phyloP scores from a whole-genome alignment of 2,329 filamentous ascomycete species.

The Fonsecaea pedrosoi region DNA sequence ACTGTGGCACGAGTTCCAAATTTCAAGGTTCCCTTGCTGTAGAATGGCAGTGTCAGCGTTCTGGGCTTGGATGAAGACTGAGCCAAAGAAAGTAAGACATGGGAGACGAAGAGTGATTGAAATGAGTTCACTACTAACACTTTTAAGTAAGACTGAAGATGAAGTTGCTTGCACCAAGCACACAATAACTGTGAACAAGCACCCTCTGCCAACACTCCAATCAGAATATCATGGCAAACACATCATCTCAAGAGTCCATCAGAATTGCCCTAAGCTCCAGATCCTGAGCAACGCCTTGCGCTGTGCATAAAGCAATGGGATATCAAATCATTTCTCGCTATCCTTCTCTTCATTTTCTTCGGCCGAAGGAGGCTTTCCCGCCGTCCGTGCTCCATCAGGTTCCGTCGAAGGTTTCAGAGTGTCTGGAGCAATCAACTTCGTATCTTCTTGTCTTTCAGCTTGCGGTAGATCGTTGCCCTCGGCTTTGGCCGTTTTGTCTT shows the following conservation, averaged over 20 bases:
- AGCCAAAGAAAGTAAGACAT: too few relatives aligned
- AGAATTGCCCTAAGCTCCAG: background rate
- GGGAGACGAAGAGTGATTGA: background rate
- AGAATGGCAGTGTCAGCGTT: background rate
- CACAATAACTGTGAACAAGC: background rate
- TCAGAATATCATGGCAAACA: background rate
- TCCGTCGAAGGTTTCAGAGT: slow-evolving; percentile 9
- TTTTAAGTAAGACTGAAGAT: too few relatives aligned
- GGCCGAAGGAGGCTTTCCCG: slow-evolving; percentile 8
- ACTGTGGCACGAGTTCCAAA: background rate
- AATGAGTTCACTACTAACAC: background rate
- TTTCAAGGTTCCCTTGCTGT: background rate
- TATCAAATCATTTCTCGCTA: slow-evolving; percentile 13
- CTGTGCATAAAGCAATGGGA: background rate
- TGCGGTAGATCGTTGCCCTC: background rate
- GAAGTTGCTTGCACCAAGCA: background rate
- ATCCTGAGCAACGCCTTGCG: background rate
- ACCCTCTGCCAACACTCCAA: background rate
- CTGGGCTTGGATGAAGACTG: background rate
- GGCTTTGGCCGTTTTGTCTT: background rate
- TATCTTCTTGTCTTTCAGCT: background rate
- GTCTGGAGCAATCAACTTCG: background rate
- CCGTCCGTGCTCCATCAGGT: background rate
- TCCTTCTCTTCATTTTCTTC: slow-evolving; percentile 17
- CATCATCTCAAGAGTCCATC: background rate